These are phyloP conservation scores for Sclerotinia glacialis DNA, from an alignment of 2,329 filamentous ascomycete genomes.

Conservation along the genomic window DNA sequence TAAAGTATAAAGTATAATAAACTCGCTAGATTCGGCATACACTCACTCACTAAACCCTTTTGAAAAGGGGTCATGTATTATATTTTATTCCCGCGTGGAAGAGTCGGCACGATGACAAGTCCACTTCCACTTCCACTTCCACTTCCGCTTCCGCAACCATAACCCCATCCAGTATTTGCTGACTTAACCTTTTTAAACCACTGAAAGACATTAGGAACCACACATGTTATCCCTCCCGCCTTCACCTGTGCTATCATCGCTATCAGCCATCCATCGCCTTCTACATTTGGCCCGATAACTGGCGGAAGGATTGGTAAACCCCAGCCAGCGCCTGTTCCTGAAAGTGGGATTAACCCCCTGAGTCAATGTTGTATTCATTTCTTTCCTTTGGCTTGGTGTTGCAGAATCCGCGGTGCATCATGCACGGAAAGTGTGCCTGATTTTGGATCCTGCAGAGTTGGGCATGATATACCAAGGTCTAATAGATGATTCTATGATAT, in stretches of 20 bases:
- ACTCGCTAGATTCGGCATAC: too few relatives aligned
- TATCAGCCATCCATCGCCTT: neutral
- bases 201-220: neutral
- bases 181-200: too few relatives aligned
- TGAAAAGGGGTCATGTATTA: too few relatives aligned
- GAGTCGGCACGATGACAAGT: too few relatives aligned
- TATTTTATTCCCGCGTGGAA: too few relatives aligned
- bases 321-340: neutral
- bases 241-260: neutral
- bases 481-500: neutral
- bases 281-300: neutral
- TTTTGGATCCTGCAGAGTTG: neutral
- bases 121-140: too few relatives aligned
- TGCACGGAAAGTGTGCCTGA: slow-evolving; percentile 1
- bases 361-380: neutral
- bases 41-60: too few relatives aligned
- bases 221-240: neutral
- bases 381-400: neutral
- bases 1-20: too few relatives aligned
- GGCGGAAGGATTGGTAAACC: neutral
- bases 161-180: too few relatives aligned
- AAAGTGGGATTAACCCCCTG: neutral
- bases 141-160: too few relatives aligned
- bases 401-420: neutral
- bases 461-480: neutral